Evolutionary conservation across 148 eudicot genomes (phyloP), one percentile per base, ranked within the genome.

Genomic region (Chenopodium album): DNA sequence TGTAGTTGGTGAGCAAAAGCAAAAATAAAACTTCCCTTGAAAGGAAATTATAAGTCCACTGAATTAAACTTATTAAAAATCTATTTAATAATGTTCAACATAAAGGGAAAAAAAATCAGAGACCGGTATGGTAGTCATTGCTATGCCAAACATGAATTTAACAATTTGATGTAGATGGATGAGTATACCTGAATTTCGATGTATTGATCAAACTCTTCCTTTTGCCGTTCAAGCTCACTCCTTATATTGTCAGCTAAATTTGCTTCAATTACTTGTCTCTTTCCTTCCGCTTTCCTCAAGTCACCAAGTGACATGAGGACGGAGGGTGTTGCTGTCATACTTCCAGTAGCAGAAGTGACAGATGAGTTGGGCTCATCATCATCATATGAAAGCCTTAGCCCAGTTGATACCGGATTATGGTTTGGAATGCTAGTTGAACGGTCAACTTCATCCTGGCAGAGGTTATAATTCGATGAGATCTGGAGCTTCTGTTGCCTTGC

Each of bases 291-390:
- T 26, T 26, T 26, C 26, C 26, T 26, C 26, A 26, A 26, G 26
- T 26, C 93, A 65, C 89, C 89, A 37, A 93, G 86, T 31, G 95
- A 88, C 82, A 86, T 76, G 47, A 91, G 86, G 73, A 89, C 80
- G 22, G 98, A 87, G 13, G 94, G 87, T 37, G 92, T 76, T 54
- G 76, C 92, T 2, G 88, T 85, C 89, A 96, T 88, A 77, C 98
- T 90, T 83, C 95, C 97, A 82, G 94, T 88, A n/a, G 91, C 92
- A 82, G 97, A 96, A 16, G 98, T 92, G 60, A 94, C 91, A 69
- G 99, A 94, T 22, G 98, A 96, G 85, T 96, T 95, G 80, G 85
- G 97, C 82, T 92, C 99, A 78, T 95, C 97, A 14, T 95, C 98
- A 77, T 96, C 99, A 71, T 94, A 96, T 13, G 98, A 96, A 73